Evolutionary conservation across 2,329 filamentous ascomycete genomes (phyloP), one percentile per base, ranked within the genome.

Genomic region (Aspergillus sp.): DNA sequence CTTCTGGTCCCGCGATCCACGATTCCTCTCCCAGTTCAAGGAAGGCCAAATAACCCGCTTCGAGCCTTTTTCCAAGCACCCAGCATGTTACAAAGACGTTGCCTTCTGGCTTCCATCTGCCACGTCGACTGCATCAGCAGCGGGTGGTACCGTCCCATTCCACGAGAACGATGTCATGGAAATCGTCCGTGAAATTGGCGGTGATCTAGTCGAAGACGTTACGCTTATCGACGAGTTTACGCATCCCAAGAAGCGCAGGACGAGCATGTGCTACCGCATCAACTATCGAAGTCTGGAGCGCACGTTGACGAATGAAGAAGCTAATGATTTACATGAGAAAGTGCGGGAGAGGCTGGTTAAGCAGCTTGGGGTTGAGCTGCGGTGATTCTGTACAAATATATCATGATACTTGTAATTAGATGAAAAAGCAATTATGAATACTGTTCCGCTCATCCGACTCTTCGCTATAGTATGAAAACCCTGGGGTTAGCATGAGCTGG

Each of bases 91-190:
- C 64, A 91, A 91, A 70, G 93, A 98, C 66, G 86, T 97, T 9
- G 87, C 90, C 0, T 98, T 98, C 69, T 98, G 93, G 93, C 72
- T 97, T 47, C 73, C 68, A 15, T 65, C 73, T 57, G 66, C 55
- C 53, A 67, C 62, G 52, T 60, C 54, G 57, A 63, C 68, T 52
- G 57, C 67, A 54, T 65, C 67, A 52, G 60, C 66, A 35, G 63
- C 67, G 20, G 65, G 68, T 42, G 68, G 70, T 27, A 57, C 63
- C 22, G 53, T 67, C 15, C 61, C 69, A 3, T 89, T 95, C 64
- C 91, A 97, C 67, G 90, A 94, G 66, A 97, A 97, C 70, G 93
- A 98, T 68, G 76, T 97, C 45, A 97, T 97, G 91, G 93, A 97
- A 70, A 80, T 96, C 48, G 87, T 96, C 15, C 83, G 93, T 55